Evolutionary conservation across 140 eudicot genomes (phyloP).

Genomic region (Senecio squalidus): DNA sequence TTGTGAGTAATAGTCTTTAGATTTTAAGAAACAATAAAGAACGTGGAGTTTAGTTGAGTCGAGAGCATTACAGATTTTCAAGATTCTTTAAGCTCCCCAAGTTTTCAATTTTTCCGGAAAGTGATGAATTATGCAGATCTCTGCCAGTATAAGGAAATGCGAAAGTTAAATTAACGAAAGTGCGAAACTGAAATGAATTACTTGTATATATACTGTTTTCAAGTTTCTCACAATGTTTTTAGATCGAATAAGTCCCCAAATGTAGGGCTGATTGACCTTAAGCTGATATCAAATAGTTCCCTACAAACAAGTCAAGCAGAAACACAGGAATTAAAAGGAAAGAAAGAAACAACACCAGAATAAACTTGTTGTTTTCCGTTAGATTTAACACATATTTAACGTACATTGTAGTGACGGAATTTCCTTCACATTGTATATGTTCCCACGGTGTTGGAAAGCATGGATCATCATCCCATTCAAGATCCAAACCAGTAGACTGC

Average conservation of each 20-base stretch:
- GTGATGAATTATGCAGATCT: slow-evolving; percentile 87
- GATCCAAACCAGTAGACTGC: slow-evolving; percentile 60
- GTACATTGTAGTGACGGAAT: slow-evolving; percentile 66
- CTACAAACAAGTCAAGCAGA: slow-evolving; percentile 31
- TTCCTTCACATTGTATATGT: slow-evolving; percentile 72
- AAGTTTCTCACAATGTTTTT: slow-evolving; percentile 59
- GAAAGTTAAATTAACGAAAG: neutral
- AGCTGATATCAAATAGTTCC: slow-evolving; percentile 53
- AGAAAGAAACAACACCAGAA: neutral
- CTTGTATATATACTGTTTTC: neutral
- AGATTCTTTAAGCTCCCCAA: slow-evolving; percentile 75
- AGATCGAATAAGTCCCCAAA: slow-evolving; percentile 74
- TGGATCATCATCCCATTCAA: slow-evolving; percentile 97
- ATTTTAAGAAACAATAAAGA: slow-evolving; percentile 3
- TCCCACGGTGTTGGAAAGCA: slow-evolving; percentile 88
- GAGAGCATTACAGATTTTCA: slow-evolving; percentile 57
- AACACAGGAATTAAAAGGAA: neutral
- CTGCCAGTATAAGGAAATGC: slow-evolving; percentile 33
- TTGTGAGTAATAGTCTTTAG: slow-evolving; percentile 1
- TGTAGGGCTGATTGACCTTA: slow-evolving; percentile 85
- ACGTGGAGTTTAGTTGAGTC: neutral
- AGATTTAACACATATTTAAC: slow-evolving; percentile 9
- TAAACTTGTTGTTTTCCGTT: neutral
- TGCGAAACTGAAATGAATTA: neutral
- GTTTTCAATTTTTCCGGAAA: slow-evolving; percentile 76